Evolutionary conservation across 1,284 basidiomycete genomes (phyloP), one percentile per base, ranked within the genome.

Genomic region (Inonotus obliquus): DNA sequence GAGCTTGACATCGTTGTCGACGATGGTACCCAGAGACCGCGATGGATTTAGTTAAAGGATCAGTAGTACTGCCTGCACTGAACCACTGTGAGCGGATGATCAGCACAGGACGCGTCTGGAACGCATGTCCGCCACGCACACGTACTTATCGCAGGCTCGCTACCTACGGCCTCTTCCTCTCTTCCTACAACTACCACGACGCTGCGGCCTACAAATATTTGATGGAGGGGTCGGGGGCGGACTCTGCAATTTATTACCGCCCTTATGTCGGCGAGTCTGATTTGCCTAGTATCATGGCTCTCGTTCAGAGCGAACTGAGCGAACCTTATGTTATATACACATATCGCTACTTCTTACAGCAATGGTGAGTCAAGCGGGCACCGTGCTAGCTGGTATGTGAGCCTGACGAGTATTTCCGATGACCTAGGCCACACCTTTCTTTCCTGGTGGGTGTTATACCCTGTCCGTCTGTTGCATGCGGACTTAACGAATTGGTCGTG

Each of bases 361-460:
- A 80, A 55, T 86, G 84, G 83, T 82, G 77, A 45, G 63, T 61
- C 23, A 2, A 9, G 23, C 17, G 17, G 17, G 7, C 9, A 44
- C 10, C 29, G n/a, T 4, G 14, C n/a, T 35, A 39, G 6, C 37
- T 21, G 10, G 32, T 13, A 54, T 38, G 13, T 25, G 41, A 7
- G 13, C 41, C 45, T 63, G 19, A 57, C 29, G 39, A 2, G 4
- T 35, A 10, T 11, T 19, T 39, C 17, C n/a, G 21, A 38, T 29
- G 60, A 38, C 62, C 1, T 67, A 97, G 95, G 95, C 96, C 97
- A 0, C 87, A 98, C 72, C 82, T 98, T 19, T 88, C 94, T 4
- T 96, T 95, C 73, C 82, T 98, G 59, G 96, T 93, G 68, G 73
- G 83, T 74, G n/a, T 5, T 44, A 11, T 37, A 6, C 17, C n/a